phyloP scores from a whole-genome alignment of 176 grass and related monocot genomes.

The Zea luxurians region DNA sequence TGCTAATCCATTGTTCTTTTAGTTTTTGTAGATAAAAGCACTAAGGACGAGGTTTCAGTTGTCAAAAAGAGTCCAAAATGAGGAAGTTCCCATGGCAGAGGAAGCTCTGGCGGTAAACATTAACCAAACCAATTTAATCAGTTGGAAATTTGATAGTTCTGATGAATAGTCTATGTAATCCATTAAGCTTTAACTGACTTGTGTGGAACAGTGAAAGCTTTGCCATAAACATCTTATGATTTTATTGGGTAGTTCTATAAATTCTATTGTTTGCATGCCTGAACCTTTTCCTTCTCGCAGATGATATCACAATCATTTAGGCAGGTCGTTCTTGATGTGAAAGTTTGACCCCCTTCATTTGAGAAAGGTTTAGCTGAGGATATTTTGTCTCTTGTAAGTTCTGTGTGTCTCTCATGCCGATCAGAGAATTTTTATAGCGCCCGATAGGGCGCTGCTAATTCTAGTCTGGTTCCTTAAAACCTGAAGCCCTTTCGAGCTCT shows the following conservation, averaged over 20 bases:
- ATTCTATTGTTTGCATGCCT: background rate
- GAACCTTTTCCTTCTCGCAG: constrained; percentile 42
- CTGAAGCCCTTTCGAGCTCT: too few relatives aligned
- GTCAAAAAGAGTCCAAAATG: too few relatives aligned
- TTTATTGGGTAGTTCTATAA: constrained; percentile 9
- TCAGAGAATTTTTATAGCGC: too few relatives aligned
- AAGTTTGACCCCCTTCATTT: constrained; percentile 77
- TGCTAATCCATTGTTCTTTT: constrained; percentile 39
- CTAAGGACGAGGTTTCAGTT: constrained; percentile 55
- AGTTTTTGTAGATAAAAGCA: constrained; percentile 71
- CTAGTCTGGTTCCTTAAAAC: too few relatives aligned
- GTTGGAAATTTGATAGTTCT: too few relatives aligned
- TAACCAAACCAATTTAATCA: too few relatives aligned
- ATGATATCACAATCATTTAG: constrained; percentile 60
- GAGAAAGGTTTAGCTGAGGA: constrained; percentile 68
- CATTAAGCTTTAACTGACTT: too few relatives aligned
- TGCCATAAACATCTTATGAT: background rate
- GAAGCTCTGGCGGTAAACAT: too few relatives aligned
- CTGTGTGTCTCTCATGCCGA: background rate
- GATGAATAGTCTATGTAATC: too few relatives aligned
- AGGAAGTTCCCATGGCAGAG: too few relatives aligned
- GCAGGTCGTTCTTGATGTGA: constrained; percentile 86
- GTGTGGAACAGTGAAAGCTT: background rate
- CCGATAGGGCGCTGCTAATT: too few relatives aligned
- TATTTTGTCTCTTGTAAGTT: constrained; percentile 78